Conservation (phyloP, 306 rosid species). For the Cicer yamashitae region DNA sequence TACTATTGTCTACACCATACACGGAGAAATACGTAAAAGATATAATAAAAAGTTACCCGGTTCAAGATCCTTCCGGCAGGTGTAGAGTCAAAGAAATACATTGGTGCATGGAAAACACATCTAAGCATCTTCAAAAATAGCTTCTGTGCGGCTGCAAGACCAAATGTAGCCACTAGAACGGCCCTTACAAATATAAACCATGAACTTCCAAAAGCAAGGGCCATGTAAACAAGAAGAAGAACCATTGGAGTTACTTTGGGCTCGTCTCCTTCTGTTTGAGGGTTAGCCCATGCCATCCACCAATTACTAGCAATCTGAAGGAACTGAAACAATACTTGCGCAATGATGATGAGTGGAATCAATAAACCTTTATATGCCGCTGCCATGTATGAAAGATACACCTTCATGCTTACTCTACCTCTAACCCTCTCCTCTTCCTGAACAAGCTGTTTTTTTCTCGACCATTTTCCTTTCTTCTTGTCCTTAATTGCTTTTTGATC, state of each 20-base stretch:
- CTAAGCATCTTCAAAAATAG: constrained; percentile 88
- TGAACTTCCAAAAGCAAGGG: constrained; percentile 97
- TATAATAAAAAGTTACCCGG: constrained; percentile 64
- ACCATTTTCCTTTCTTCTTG: constrained; percentile 89
- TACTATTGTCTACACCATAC: constrained; percentile 37
- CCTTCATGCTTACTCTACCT: constrained; percentile 99
- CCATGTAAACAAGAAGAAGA: constrained; percentile 92
- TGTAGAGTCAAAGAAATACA: constrained; percentile 99
- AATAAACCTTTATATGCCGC: constrained; percentile 92
- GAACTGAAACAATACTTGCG: constrained; percentile 91
- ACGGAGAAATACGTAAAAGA: constrained; percentile 19
- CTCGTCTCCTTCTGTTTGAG: constrained; percentile 91
- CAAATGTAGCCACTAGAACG: constrained; percentile 94
- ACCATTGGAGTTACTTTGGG: constrained; percentile 82
- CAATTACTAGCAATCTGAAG: constrained; percentile 99
- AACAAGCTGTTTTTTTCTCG: constrained; percentile 91
- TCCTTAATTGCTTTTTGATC: constrained; percentile 80
- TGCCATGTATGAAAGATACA: constrained; percentile 96
- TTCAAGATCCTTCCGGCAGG: constrained; percentile 99
- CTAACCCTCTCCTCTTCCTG: constrained; percentile 99
- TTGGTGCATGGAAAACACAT: constrained; percentile 92
- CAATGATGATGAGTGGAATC: constrained; percentile 86
- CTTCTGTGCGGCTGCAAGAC: constrained; percentile 96
- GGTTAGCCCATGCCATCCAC: constrained; percentile 99
- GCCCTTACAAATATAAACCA: constrained; percentile 94